Evolutionary conservation across 805 yeast species (phyloP), one percentile per base, ranked within the genome.

Genomic region (Danielia reshetovae): DNA sequence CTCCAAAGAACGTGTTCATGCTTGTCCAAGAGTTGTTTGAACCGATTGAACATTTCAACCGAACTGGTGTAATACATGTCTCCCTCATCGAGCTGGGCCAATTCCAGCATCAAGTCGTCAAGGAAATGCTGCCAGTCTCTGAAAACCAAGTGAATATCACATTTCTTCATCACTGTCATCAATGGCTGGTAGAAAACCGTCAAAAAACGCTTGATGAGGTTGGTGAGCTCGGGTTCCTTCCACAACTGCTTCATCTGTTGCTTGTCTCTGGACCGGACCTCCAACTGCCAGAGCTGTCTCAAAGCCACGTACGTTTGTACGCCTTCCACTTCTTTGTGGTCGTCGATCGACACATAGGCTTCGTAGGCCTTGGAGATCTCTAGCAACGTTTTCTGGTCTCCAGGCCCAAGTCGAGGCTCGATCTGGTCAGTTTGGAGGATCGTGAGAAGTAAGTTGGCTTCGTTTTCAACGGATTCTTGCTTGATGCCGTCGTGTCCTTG

Each of bases 181-280:
- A 85, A 62, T 1, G 94, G 93, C 42, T 80, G 81, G 53, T 83
- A 85, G 42, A 85, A 78, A 43, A 84, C 65, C 2, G 85, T 62
- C 18, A 93, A 69, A 18, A 87, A 65, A 30, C 85, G 85, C 45
- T 83, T 83, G 38, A 89, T 65, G 27, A 90, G 68, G 24, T 70
- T 70, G n/a, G 88, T 79, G 29, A 94, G 63, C 45, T 84, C 85
- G 0, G 90, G 87, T 48, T 89, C 95, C 29, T 77, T 78, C 95
- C 96, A 86, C 27, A 89, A 54, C 51, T 81, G 80, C 48, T 79
- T 79, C 66, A 89, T 59, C 27, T 82, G 62, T 36, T 78, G 76
- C 54, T 86, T 88, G 52, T 90, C 98, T 24, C 77, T 74, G 38
- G 76, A 80, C 23, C 93, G 72, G 1, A 85, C 64, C 43, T 72